Percentiles rank a stretch among this genome's conserved stretches.
Conservation (phyloP, 2,329 filamentous ascomycete genomes). For the Diaporthe eres region DNA sequence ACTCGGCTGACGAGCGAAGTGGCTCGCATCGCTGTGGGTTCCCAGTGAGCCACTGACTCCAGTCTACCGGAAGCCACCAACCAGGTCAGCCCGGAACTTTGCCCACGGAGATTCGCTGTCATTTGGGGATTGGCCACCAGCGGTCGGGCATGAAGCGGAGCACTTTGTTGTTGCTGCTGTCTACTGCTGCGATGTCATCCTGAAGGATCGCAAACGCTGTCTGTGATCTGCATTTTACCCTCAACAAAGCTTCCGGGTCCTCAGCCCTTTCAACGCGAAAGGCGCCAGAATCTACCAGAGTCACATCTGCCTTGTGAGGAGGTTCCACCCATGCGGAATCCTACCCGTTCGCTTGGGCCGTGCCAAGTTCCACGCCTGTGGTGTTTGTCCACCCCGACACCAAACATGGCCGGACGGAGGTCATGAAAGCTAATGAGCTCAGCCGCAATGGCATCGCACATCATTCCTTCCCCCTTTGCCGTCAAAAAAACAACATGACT, state of each 20-base stretch:
- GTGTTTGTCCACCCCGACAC: neutral
- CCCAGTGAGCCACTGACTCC: conserved; percentile 28
- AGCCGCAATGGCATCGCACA: conserved; percentile 28
- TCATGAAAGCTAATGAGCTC: conserved; percentile 6
- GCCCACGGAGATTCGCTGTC: conserved; percentile 32
- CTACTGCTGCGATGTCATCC: conserved; percentile 24
- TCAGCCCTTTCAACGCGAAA: neutral
- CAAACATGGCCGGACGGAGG: neutral
- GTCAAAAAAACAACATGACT: neutral
- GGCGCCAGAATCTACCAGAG: neutral
- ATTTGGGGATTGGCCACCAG: conserved; percentile 25
- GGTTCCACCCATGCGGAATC: conserved; percentile 12
- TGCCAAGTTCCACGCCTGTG: neutral
- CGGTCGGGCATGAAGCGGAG: neutral
- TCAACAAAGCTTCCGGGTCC: neutral
- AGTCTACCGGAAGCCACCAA: conserved; percentile 1
- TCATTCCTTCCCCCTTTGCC: neutral
- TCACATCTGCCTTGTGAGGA: conserved; percentile 13
- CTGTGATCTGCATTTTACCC: conserved; percentile 15
- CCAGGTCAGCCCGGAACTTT: neutral
- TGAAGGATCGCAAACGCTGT: conserved; percentile 30
- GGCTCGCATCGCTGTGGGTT: conserved; percentile 6
- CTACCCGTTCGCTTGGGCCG: conserved; percentile 12
- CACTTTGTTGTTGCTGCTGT: neutral
- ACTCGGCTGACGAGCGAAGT: conserved; percentile 15